Percentiles rank a stretch among this genome's conserved stretches.
These are phyloP conservation scores for Coemansia brasiliensis DNA, from an alignment of 192 early-diverging fungal genomes.

Conservation along the genomic window DNA sequence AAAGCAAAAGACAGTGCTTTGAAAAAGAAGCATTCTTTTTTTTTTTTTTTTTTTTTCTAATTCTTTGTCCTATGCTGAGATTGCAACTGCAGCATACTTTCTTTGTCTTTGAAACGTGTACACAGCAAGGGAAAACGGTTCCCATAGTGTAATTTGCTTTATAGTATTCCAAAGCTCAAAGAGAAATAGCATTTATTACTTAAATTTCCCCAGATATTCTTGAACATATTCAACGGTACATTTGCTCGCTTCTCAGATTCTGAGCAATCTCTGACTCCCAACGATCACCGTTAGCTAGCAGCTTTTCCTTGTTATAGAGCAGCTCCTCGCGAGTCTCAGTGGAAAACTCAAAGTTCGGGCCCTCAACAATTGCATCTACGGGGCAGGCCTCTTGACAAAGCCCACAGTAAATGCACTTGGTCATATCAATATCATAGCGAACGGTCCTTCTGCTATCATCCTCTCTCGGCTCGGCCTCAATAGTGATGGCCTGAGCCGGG, in stretches of 20 bases:
- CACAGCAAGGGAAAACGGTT: no score
- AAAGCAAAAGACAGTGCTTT: no score
- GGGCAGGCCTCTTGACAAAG: constrained; percentile 97
- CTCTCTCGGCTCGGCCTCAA: constrained; percentile 93
- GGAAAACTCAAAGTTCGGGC: constrained; percentile 94
- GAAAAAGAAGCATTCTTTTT: no score
- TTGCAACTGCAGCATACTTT: no score
- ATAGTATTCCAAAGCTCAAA: no score
- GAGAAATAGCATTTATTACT: no score
- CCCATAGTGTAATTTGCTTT: no score
- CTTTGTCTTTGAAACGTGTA: no score
- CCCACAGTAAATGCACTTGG: constrained; percentile 97
- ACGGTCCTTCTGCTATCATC: constrained; percentile 94
- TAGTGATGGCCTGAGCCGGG: constrained; percentile 97
- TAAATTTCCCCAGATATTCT: no score
- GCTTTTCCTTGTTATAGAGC: constrained; percentile 97
- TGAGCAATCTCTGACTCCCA: constrained; percentile 94
- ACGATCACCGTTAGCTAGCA: constrained; percentile 95
- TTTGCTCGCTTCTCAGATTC: constrained; percentile 64
- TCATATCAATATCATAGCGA: constrained; percentile 99
- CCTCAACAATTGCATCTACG: constrained; percentile 98
- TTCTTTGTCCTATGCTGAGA: no score
- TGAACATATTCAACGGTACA: constrained; percentile 58
- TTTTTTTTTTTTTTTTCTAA: no score
- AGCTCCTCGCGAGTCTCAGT: constrained; percentile 98